Base-by-base conservation (phyloP, 2,329 filamentous ascomycete genomes). In the Pyrenophora graminea region DNA sequence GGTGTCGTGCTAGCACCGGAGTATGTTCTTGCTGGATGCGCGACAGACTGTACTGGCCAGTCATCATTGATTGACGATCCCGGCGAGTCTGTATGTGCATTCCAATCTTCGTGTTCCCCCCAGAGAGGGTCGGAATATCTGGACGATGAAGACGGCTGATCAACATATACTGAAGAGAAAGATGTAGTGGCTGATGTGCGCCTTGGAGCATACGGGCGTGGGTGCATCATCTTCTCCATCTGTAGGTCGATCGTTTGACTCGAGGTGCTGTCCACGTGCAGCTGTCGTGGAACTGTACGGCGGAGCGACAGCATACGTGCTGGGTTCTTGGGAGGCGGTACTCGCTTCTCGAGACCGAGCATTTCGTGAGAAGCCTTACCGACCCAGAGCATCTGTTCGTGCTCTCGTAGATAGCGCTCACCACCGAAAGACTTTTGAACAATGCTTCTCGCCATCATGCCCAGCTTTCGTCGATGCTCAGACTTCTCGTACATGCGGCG, bases 401-500 rank as follows among this genome's bases (percentile, higher is more conserved):
- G 82, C 64, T 85, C 83, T 32, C 84, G 79, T 19, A 85, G 76
- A 62, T 85, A 85, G 0, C 82, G 76, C 37, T 84, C 80, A 2
- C 82, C 82, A 42, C 79, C 79, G 67, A 85, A 85, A 10, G 78
- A 81, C 57, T 82, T 82, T 47, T 83, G 79, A 3, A 85, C 83
- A 37, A 84, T 84, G 36, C 75, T 74, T 18, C 83, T 78, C 1
- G 80, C 81, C 70, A 80, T 79, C 77, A 85, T 82, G 38, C 83
- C 83, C 2, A 85, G 73, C 53, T 80, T 79, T 57, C 80, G 76
- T 27, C 83, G 79, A 56, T 83, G 79, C 0, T 80, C 76, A 4
- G 72, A 76, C 71, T 85, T 84, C n/a, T 81, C 80, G 62, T 85
- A 82, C 82, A 86, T 85, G 31, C 83, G 77, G 39, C 74, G 70